Evolutionary conservation across 148 eudicot genomes (phyloP), one percentile per base, ranked within the genome.

Genomic region (Persicaria tinctoria): DNA sequence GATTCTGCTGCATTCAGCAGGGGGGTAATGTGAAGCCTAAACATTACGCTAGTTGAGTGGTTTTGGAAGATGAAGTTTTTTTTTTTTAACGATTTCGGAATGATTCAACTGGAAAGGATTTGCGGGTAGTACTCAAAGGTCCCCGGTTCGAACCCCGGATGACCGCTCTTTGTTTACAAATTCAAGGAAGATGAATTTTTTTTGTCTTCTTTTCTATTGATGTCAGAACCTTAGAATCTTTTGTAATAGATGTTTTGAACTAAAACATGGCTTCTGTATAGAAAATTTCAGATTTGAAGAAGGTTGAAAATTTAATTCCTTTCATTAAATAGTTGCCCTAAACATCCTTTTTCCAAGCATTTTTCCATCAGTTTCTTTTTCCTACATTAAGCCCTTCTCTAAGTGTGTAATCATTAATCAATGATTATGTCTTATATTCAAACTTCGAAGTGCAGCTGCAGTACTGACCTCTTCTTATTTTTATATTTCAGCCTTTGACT

Each of bases 401-500:
- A 32, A 1, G 41, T 32, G 41, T 32, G 41, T 32, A 32, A 32
- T 32, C 3, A 32, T 32, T 32, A 32, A 32, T 32, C 1, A 32
- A 32, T 32, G 38, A 23, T 59, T 17, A 18, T 59, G 64, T 59
- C 12, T 9, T 59, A 59, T 59, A 12, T 59, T 23, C 12, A 59
- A 8, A 17, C 23, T 9, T 38, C 66, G 23, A 32, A 32, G 41
- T 32, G 41, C 41, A 32, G 41, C 41, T 32, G 41, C 41, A 32
- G 41, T 32, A 32, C 41, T 32, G 41, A 59, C 20, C 41, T 60
- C 41, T 49, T 18, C 47, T 9, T 27, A 38, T 55, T 57, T 8
- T 38, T 73, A n/a, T 81, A 71, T 77, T 92, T 74, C 85, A 88
- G 97, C 97, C 97, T 73, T 82, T 94, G 79, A 90, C 91, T 49